Base-by-base conservation (phyloP, 2,329 filamentous ascomycete genomes). In the Boeremia lycopersici region DNA sequence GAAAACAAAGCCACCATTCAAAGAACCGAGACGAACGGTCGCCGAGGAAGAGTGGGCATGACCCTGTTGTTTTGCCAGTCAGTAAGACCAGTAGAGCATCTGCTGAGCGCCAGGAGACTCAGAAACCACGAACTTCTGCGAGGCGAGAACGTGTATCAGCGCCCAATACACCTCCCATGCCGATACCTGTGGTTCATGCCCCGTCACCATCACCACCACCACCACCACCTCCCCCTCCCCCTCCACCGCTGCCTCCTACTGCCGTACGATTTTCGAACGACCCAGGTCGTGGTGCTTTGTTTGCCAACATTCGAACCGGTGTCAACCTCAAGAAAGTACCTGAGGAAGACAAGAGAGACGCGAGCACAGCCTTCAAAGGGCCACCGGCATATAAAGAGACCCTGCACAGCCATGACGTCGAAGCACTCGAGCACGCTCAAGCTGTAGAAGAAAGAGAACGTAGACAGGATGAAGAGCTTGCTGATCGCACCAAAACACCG, bases 401-500 rank as follows among this genome's bases (percentile, higher is more conserved):
- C 31, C 19, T 39, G 9, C 48, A 62, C 19, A 61, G 61, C 29
- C 44, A 28, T 3, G 42, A 56, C 1, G 56, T 60, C 2, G 56
- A 63, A 48, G 56, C 34, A 23, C 48, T 17, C 12, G 61, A 63
- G 29, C 56, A 35, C 25, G 59, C 54, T 33, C 59, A 63, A n/a
- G 47, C 31, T 4, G 40, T 42, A 1, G 52, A 53, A 30, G 56
- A 47, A 26, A 31, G 19, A 23, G 43, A 52, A 12, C n/a, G 8
- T 10, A 41, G 6, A 23, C 29, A 41, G 13, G 45, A 54, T 11
- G 17, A 17, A 35, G 38, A 38, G 30, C 9, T 19, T 28, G 19
- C 6, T 19, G 10, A 11, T 33, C 38, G 38, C 11, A 38, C 25
- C 4, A n/a, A 8, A 5, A 28, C 43, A n/a, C 43, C 50, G 6